phyloP scores from a whole-genome alignment of 768 basidiomycete genomes.

The Lactarius quietus region DNA sequence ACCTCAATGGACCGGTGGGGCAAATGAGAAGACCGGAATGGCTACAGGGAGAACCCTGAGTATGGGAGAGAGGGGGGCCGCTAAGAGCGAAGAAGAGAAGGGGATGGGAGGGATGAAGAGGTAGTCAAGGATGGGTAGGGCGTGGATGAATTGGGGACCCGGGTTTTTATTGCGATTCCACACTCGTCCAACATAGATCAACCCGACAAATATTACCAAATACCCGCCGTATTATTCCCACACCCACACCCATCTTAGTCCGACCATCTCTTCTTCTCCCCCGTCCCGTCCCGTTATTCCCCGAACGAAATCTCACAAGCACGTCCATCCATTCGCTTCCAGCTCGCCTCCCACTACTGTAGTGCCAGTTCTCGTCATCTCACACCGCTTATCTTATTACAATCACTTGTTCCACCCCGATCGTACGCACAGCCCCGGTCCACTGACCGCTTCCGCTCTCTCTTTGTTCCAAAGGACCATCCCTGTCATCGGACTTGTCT shows the following conservation, averaged over 20 bases:
- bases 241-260: not conserved
- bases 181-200: not conserved
- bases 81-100: constrained; percentile 27
- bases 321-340: not conserved
- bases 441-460: constrained; percentile 2
- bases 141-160: not conserved
- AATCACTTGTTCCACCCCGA: not conserved
- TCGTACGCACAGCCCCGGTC: not conserved
- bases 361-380: not conserved
- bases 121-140: constrained; percentile 1
- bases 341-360: not conserved
- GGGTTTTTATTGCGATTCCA: constrained; percentile 1
- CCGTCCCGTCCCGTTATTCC: not conserved
- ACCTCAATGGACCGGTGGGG: not conserved
- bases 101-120: constrained; percentile 28
- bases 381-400: not conserved
- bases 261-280: not conserved
- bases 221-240: not conserved
- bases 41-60: constrained; percentile 21
- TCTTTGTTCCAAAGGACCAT: not conserved
- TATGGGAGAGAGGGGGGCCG: constrained; percentile 19
- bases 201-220: constrained; percentile 19
- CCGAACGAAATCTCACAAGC: not conserved
- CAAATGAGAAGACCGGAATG: not conserved
- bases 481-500: constrained; percentile 15